Base-by-base conservation (phyloP, 257 asterid species). In the Gentiana straminea region DNA sequence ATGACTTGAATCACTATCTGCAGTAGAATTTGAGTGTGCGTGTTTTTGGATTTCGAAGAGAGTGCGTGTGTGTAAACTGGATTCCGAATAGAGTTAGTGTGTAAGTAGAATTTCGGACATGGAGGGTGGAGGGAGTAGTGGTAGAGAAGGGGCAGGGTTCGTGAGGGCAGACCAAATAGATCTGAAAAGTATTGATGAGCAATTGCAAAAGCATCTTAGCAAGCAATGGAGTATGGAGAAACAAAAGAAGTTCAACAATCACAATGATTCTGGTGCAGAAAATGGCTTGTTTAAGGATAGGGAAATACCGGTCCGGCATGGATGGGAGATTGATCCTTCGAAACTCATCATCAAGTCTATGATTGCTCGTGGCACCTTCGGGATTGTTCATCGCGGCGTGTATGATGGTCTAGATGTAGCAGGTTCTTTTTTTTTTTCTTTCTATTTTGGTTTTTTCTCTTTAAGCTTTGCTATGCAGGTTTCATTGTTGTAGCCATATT, bases 381-480 rank as follows among this genome's bases (percentile, higher is more conserved):
- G 94, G 8, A 84, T 91, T 44, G 96, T 86, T 60, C 89, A 86
- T 73, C 96, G 92, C 35, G 96, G 91, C 51, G 37, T 84, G 66
- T 86, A 86, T 55, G 86, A 84, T 43, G 81, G 82, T 37, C 79
- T 51, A 35, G 92, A 86, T 69, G 94, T 86, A 39, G 96, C 94
- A n/a, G 92, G 96, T 86, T 13, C 46, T 41, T 3, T 39, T 39
- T 39, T 39, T 24, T 24, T 35, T 13, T 15, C 38, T 52, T 12
- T 50, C 3, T 49, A 33, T 33, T 9, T 33, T 3, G 15, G 7
- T 24, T 13, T 4, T 7, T 10, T 8, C 50, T 55, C 5, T 13
- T 47, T 41, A 41, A 2, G 7, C 9, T 41, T 41, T 41, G 46
- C 9, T 3, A 41, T 2, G 5, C 46, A 1, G 46, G 46, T 41